Evolutionary conservation across 345 rosid genomes (phyloP).

Genomic region (Isatis tinctoria): DNA sequence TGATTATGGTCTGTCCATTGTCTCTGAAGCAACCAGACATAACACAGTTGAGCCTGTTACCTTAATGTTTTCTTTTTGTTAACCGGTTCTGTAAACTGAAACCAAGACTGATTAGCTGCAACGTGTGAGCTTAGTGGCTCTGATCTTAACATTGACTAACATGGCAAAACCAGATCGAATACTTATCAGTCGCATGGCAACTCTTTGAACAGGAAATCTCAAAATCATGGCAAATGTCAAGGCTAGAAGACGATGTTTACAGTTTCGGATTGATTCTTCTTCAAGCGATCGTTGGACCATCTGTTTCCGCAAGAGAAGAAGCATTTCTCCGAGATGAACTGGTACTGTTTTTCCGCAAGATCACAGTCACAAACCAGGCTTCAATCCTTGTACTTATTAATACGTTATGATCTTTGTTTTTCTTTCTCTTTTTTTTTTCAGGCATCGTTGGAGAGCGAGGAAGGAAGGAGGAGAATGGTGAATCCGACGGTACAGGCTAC

Average conservation of each 20-base stretch:
- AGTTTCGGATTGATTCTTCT: constrained; percentile 91
- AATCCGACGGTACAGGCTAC: constrained; percentile 78
- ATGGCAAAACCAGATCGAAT: neutral
- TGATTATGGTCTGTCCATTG: constrained; percentile 71
- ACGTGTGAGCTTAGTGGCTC: neutral
- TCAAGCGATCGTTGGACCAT: constrained; percentile 89
- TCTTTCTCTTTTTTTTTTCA: constrained; percentile 10
- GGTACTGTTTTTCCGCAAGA: constrained; percentile 34
- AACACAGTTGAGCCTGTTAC: constrained; percentile 31
- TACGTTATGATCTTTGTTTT: neutral
- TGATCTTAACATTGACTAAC: neutral
- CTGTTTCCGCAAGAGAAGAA: constrained; percentile 69
- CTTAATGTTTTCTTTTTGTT: neutral
- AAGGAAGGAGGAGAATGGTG: constrained; percentile 72
- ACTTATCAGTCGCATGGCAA: neutral
- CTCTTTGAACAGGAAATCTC: constrained; percentile 32
- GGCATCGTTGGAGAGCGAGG: constrained; percentile 90
- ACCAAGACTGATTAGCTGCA: neutral
- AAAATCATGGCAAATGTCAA: constrained; percentile 55
- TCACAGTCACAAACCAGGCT: neutral
- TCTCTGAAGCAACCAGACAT: constrained; percentile 50
- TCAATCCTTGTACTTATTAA: neutral
- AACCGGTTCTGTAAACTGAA: neutral
- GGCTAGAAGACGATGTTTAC: constrained; percentile 80
- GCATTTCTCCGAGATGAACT: constrained; percentile 77